Evolutionary conservation across 1,284 basidiomycete genomes (phyloP).

Genomic region (Rhodotorula sp.): DNA sequence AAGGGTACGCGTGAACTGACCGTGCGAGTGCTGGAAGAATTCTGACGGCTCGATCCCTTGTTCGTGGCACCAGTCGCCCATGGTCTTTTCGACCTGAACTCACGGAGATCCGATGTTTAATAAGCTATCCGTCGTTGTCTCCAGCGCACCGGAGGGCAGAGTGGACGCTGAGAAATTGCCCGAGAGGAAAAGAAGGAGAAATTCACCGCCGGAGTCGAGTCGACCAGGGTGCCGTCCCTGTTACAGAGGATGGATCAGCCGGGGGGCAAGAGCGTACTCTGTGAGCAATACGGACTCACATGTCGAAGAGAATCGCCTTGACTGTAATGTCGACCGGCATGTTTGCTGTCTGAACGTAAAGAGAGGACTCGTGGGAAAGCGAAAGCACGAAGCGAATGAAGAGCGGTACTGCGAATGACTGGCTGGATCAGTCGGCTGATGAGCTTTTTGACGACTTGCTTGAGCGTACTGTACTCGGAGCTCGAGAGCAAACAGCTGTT

Average conservation of each 20-base stretch:
- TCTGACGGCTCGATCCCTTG: slow-evolving; percentile 32
- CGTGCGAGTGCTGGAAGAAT: slow-evolving; percentile 37
- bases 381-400: too few relatives aligned
- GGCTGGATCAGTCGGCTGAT: background rate
- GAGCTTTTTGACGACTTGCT: too few relatives aligned
- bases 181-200: background rate
- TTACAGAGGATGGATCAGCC: background rate
- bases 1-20: background rate
- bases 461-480: background rate
- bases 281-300: slow-evolving; percentile 10
- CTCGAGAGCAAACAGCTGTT: too few relatives aligned
- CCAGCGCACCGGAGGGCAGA: background rate
- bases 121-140: background rate
- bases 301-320: slow-evolving; percentile 35
- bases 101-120: background rate
- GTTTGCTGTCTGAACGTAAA: too few relatives aligned
- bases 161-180: background rate
- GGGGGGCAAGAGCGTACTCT: too few relatives aligned
- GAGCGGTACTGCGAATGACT: background rate
- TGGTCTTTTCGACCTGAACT: slow-evolving; percentile 24
- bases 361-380: too few relatives aligned
- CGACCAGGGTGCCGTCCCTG: slow-evolving; percentile 40
- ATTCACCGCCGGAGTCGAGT: slow-evolving; percentile 33
- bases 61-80: slow-evolving; percentile 28
- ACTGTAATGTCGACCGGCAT: slow-evolving; percentile 30